phyloP scores from a whole-genome alignment of 768 basidiomycete genomes.

The Galerina sulciceps region DNA sequence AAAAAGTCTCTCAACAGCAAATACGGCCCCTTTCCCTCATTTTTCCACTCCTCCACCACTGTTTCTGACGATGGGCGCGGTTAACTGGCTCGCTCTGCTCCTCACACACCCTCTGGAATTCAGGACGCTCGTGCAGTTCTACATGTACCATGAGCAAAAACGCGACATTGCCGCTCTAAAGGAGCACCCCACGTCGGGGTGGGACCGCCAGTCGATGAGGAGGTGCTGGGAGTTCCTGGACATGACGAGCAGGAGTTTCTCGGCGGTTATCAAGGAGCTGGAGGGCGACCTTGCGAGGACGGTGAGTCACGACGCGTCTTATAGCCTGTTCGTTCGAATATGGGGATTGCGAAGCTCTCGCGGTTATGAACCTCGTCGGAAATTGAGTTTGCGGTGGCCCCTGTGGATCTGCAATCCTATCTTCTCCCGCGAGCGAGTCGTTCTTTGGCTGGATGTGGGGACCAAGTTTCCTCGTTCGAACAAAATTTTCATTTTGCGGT shows the following conservation, averaged over 20 bases:
- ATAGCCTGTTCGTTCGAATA: neutral
- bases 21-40: neutral
- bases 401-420: neutral
- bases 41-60: constrained; percentile 5
- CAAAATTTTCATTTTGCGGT: no score
- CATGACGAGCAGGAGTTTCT: constrained; percentile 86
- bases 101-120: constrained; percentile 86
- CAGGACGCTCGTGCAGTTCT: constrained; percentile 81
- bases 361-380: neutral
- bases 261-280: constrained; percentile 93
- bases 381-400: neutral
- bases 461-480: no score
- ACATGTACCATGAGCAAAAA: constrained; percentile 77
- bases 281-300: constrained; percentile 94
- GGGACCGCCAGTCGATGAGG: constrained; percentile 86
- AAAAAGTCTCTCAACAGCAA: neutral
- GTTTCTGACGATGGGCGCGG: constrained; percentile 59
- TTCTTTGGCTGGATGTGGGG: no score
- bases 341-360: neutral
- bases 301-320: constrained; percentile 52
- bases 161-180: constrained; percentile 79
- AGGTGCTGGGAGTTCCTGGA: constrained; percentile 92
- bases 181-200: constrained; percentile 83
- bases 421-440: no score
- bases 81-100: constrained; percentile 67